Conservation (phyloP, 345 rosid species). For the Hibiscus tridactylites region DNA sequence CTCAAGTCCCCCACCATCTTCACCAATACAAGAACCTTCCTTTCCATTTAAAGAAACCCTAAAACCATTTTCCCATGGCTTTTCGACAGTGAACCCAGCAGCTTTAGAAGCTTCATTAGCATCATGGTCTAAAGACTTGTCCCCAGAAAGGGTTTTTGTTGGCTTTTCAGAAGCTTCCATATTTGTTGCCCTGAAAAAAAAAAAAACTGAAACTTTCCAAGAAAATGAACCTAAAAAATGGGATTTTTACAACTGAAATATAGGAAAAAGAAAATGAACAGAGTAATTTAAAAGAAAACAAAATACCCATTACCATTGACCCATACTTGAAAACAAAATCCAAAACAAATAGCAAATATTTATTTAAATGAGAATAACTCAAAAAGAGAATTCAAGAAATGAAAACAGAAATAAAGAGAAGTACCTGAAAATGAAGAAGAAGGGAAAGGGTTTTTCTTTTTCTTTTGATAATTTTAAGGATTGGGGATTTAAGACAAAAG, state of each 20-base stretch:
- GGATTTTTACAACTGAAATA: not conserved
- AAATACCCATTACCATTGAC: not conserved
- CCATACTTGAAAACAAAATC: not conserved
- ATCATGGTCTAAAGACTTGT: slow-evolving; percentile 13
- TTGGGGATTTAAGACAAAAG: not conserved
- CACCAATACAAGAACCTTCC: slow-evolving; percentile 12
- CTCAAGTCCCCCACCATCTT: slow-evolving; percentile 23
- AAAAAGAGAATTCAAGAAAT: no score
- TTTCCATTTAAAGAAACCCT: slow-evolving; percentile 36
- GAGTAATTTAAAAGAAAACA: no score
- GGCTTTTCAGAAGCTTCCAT: slow-evolving; percentile 25
- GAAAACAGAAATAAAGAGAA: not conserved
- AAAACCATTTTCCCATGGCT: slow-evolving; percentile 26
- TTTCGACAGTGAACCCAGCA: slow-evolving; percentile 1
- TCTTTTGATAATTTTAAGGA: no score
- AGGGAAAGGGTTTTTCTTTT: not conserved
- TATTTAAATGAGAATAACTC: not conserved
- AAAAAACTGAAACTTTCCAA: not conserved
- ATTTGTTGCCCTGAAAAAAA: slow-evolving; percentile 5
- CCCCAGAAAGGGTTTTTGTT: slow-evolving; percentile 11
- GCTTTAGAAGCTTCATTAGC: slow-evolving; percentile 9
- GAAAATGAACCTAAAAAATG: slow-evolving; percentile 12
- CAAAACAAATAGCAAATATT: not conserved
- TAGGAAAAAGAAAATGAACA: not conserved
- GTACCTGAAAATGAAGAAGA: slow-evolving; percentile 8